Conservation (phyloP, 1,284 basidiomycete genomes). For the Dichomitus squalens region DNA sequence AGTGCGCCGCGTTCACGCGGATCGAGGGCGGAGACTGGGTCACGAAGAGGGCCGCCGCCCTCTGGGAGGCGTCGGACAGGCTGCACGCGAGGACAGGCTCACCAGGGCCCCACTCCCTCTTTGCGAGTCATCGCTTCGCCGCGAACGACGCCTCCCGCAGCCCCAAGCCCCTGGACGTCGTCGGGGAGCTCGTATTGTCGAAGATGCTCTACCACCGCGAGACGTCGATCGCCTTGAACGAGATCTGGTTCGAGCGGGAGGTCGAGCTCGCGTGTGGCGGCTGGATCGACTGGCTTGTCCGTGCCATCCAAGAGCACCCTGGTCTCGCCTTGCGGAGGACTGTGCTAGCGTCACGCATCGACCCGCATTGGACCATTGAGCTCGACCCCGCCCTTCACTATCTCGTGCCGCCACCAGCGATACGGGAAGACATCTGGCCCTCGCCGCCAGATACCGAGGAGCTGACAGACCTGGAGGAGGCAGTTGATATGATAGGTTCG, state of each 20-base stretch:
- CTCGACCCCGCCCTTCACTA: slow-evolving; percentile 15
- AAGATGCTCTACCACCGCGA: slow-evolving; percentile 58
- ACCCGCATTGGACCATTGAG: slow-evolving; percentile 45
- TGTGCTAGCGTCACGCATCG: slow-evolving; percentile 7
- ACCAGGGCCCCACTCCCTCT: slow-evolving; percentile 45
- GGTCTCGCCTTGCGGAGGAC: slow-evolving; percentile 22
- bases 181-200: slow-evolving; percentile 52
- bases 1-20: slow-evolving; percentile 71
- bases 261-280: slow-evolving; percentile 69
- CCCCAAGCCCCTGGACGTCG: slow-evolving; percentile 45
- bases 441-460: slow-evolving; percentile 16
- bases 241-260: slow-evolving; percentile 71
- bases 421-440: slow-evolving; percentile 1
- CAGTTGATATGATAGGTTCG: slow-evolving; percentile 2
- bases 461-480: slow-evolving; percentile 5
- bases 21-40: slow-evolving; percentile 37
- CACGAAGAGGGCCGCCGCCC: slow-evolving; percentile 39
- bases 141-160: slow-evolving; percentile 49
- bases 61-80: slow-evolving; percentile 37
- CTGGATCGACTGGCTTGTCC: slow-evolving; percentile 59
- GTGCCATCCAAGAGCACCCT: slow-evolving; percentile 47
- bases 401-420: slow-evolving; percentile 3
- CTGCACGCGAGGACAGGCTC: slow-evolving; percentile 19
- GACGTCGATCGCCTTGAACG: slow-evolving; percentile 53
- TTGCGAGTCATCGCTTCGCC: slow-evolving; percentile 52